Evolutionary conservation across 2,329 filamentous ascomycete genomes (phyloP), one percentile per base, ranked within the genome.

Genomic region (Diaporthe caulivora): DNA sequence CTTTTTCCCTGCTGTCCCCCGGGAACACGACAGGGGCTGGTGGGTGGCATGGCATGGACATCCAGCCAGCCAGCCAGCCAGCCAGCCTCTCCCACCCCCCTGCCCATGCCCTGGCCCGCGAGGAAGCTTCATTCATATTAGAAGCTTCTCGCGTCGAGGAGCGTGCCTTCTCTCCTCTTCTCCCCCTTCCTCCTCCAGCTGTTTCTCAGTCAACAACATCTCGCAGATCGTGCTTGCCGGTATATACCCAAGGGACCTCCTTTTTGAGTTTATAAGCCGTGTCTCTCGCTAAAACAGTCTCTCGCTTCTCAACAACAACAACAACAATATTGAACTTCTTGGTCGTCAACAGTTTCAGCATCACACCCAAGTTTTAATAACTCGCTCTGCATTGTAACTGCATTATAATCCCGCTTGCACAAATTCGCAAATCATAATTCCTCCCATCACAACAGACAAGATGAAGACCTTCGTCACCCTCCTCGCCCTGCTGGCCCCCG

Each of bases 391-490:
- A 53, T 67, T 40, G 15, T 53, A 53, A 53, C 62, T 67, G 62
- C 62, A 53, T 40, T 53, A 67, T 67, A 67, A 62, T 29, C 17
- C 40, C 58, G 40, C 58, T 15, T 62, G 58, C 58, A 62, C 58
- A 62, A 62, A 10, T 8, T 13, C 57, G 26, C 21, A 17, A 26
- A n/a, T 47, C 58, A 62, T 37, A 42, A 40, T 40, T 15, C 17
- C 17, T 15, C n/a, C 21, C 54, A 70, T 18, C 44, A 34, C 53
- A 69, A 44, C 37, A 58, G 24, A 54, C 67, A 70, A 47, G 42
- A 88, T 88, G 86, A 86, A 87, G 84, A 83, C 77, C 73, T 60
- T 85, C 80, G 72, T 86, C 72, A 77, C 84, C 67, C 75, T 87
- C 76, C 81, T 84, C 72, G 78, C 86, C 76, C 74, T 87, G 73